Evolutionary conservation across 768 basidiomycete species (phyloP), one percentile per base, ranked within the genome.

Genomic region (Lactarius quietus): DNA sequence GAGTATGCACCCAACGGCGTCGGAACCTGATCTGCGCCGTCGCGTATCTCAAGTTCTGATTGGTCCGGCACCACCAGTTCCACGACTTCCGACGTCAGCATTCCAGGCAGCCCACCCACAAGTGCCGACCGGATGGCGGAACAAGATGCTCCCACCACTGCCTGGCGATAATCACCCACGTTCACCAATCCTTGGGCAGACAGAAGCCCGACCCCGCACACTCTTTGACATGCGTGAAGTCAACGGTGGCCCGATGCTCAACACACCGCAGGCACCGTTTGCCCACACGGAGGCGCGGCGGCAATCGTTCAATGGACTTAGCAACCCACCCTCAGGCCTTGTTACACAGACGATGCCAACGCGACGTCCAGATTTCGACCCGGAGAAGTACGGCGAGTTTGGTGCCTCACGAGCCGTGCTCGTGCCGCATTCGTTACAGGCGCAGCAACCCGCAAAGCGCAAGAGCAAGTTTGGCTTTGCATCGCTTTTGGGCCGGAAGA

Each of bases 131-230:
- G 67, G 83, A 61, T 76, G 79, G 20, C 79, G 88, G 57, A 90
- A 93, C 66, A 93, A 93, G 71, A 88, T 85, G 6, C 76, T 93
- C 4, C 92, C 92, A 6, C 91, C 92, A 12, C 81, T 93, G 45
- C 92, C 88, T 3, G 82, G 79, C 18, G 83, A 84, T 28, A 54
- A 62, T 14, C 68, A 69, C 10, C 66, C 70, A n/a, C 73, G 74
- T 51, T 70, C 74, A 62, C 70, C 74, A 23, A 71, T 70, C 2
- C 67, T 70, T 36, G 57, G 66, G 12, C 60, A 69, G 62, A 62
- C 71, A 6, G 86, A 87, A 48, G 67, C 71, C 7, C 82, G 88
- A 38, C 87, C 89, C 8, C 85, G 83, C 62, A 91, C 89, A 2
- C 77, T 89, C 61, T 88, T 85, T 66, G 86, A 88, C 71, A 79